A percentile compares a stretch with the other conserved stretches of the same genome.
Conservation (phyloP, 1,284 basidiomycete species). For the Malassezia obtusa region DNA sequence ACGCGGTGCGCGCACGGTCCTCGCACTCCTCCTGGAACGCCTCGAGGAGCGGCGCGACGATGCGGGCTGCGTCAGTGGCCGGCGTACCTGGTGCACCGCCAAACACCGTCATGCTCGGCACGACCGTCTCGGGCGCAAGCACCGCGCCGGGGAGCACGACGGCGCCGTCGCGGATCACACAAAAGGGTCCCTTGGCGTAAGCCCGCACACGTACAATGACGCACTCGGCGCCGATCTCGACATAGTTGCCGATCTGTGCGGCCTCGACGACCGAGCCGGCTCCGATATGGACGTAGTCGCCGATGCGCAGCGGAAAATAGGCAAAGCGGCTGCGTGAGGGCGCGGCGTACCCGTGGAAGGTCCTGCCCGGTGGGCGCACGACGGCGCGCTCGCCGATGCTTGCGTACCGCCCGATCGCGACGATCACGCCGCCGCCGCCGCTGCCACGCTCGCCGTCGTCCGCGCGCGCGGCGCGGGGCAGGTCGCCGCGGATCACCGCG, state of each 20-base stretch:
- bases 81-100: constrained; percentile 73
- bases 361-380: constrained; percentile 57
- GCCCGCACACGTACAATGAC: constrained; percentile 59
- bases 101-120: constrained; percentile 77
- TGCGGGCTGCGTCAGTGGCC: constrained; percentile 55
- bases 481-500: constrained; percentile 78
- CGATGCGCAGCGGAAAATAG: constrained; percentile 94
- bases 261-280: constrained; percentile 79
- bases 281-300: constrained; percentile 88
- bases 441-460: background rate
- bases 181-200: constrained; percentile 68
- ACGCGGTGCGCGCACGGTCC: constrained; percentile 65
- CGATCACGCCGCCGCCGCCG: constrained; percentile 57
- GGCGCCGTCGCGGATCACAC: constrained; percentile 90
- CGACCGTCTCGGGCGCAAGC: constrained; percentile 80
- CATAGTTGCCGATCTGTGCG: constrained; percentile 82
- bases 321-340: constrained; percentile 60
- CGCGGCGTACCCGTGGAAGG: constrained; percentile 56
- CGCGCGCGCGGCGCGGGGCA: constrained; percentile 49
- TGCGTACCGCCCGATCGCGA: constrained; percentile 85
- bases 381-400: constrained; percentile 77
- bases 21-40: constrained; percentile 75
- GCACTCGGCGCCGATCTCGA: constrained; percentile 88
- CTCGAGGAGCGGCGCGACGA: constrained; percentile 75
- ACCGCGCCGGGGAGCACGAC: constrained; percentile 77